phyloP scores from a whole-genome alignment of 116 monocot genomes.

The Phalaenopsis hybrid region DNA sequence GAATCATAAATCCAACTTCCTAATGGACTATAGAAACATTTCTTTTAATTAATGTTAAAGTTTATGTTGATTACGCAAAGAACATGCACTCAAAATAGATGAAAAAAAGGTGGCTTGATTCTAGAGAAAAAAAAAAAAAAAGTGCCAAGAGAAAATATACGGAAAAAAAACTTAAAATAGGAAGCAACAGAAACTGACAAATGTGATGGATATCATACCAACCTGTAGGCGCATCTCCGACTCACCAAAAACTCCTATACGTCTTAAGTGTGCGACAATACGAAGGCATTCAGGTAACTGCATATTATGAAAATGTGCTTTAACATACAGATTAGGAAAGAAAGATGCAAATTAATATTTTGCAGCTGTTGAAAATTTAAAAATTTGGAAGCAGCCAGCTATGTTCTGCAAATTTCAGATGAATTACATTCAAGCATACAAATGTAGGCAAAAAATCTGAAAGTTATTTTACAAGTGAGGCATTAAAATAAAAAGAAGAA shows the following conservation, averaged over 20 bases:
- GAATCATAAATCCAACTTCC: background rate
- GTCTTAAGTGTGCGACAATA: conserved; percentile 86
- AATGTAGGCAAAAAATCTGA: background rate
- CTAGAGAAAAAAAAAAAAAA: background rate
- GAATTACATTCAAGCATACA: background rate
- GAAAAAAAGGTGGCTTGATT: background rate
- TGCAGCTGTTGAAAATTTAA: background rate
- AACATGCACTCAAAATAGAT: background rate
- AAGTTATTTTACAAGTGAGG: background rate
- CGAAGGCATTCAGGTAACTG: conserved; percentile 96
- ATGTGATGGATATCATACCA: conserved; percentile 1
- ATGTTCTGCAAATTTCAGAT: background rate
- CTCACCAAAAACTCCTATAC: conserved; percentile 87
- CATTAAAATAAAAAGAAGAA: too few species aligned
- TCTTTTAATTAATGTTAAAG: background rate
- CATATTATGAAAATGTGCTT: conserved; percentile 14
- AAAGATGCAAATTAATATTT: background rate
- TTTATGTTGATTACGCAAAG: background rate
- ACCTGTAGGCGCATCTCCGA: conserved; percentile 97
- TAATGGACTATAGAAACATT: background rate
- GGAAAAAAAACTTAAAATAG: background rate
- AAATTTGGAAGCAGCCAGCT: background rate
- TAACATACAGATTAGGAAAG: background rate
- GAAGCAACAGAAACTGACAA: background rate
- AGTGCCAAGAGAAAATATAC: background rate